Evolutionary conservation across 73 alveolate species (phyloP), one percentile per base, ranked within the genome.

Genomic region (Loxodes magnus): DNA sequence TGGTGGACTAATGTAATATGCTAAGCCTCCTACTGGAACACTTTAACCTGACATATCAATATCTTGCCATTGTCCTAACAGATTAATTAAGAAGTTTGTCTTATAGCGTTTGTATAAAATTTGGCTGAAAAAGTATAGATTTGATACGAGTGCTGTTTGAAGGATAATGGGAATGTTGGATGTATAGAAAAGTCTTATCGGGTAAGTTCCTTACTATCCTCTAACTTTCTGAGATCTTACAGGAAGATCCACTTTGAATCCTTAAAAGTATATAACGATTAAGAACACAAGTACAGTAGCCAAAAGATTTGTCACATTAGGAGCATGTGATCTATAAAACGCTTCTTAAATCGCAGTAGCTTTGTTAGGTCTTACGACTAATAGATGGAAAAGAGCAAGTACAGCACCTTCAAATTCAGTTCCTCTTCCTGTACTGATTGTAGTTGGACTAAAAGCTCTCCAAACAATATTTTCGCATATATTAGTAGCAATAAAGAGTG

Each of bases 391-490:
- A 71, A 95, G 90, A 54, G 97, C 96, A 43, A 95, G 78, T 34
- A 95, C 65, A 35, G 99, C 98, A n/a, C 99, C 99, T 71, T 95
- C 99, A 77, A 90, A 95, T 78, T 95, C 99, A 28, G 84, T 67
- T 4, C 97, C 98, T 33, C 75, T 67, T 51, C 84, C 97, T 31
- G 94, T 85, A 49, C 90, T 83, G 81, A 92, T 86, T 35, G 98
- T 95, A 71, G 94, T 88, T 33, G 99, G 99, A 50, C 97, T 79
- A 76, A 95, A 93, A 19, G 99, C 86, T 86, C 88, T 95, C 99
- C 99, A 95, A 60, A 95, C 87, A 72, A 95, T 92, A 75, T 84
- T 90, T 71, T 95, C 99, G 57, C 98, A 92, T 56, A 95, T 92
- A 89, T 92, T 95, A 53, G 94, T 90, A 20, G 99, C 99, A 63